Base-by-base conservation (phyloP, 495 filamentous ascomycete species). In the Pyrenula aspistea region DNA sequence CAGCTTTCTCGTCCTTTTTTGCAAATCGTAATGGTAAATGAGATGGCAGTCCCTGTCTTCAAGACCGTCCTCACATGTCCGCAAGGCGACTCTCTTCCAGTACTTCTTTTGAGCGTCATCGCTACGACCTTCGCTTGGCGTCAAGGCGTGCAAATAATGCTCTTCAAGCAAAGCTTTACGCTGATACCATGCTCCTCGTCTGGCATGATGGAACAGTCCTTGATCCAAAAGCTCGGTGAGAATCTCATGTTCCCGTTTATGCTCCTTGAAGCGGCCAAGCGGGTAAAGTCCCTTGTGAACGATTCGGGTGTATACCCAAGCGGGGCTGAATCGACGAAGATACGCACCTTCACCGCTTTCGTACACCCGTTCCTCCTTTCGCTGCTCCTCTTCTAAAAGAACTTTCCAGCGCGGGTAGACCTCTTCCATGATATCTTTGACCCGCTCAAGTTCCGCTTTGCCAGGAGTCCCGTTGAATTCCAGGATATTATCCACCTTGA, bases 141-240 rank as follows among this genome's bases (percentile, higher is more conserved):
- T 78, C 2, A 87, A 63, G 0, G 76, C 73, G 66, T 80, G 76
- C 88, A 96, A 91, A 65, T 98, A 97, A 60, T 91, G 89, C 68
- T 98, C 93, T 71, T 98, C 93, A 19, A 98, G 67, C 3, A 98
- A 71, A 0, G 93, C 93, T 71, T 91, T 96, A 15, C 93, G 88
- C 67, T 96, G 91, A 64, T 96, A 97, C 93, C 93, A 98, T 1
- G 83, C 83, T 1, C 93, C 93, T 22, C 92, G 83, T 23, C 92
- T 79, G 12, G 89, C 79, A 47, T 85, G 75, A 65, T 97, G 92
- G 66, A 96, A 96, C 11, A 94, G 77, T 2, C 78, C 81, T 62
- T 97, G 93, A 19, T 67, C 68, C 2, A 98, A 85, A 1, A 98
- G 78, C 60, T 93, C 89, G 1, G 68, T 73, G 1, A 95, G 71